phyloP scores from a whole-genome alignment of 805 yeast genomes.

The Saccharomycopsis guyanensis region DNA sequence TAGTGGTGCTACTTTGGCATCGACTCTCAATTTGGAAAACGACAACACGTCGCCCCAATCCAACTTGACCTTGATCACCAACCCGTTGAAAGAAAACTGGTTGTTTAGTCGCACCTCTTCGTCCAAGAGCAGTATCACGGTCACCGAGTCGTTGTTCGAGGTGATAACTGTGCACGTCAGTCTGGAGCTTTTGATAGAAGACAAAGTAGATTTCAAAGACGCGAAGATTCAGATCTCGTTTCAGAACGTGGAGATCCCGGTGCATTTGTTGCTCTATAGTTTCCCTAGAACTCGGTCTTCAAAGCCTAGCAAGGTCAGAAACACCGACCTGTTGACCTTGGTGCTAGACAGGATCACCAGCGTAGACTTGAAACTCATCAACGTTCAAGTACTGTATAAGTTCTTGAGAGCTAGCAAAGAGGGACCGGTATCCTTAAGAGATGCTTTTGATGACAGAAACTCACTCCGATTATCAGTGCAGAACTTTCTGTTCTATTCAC shows the following conservation, averaged over 20 bases:
- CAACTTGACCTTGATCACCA: background rate
- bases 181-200: background rate
- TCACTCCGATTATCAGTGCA: background rate
- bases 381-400: constrained; percentile 2
- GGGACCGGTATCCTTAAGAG: background rate
- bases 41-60: background rate
- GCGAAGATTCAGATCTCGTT: background rate
- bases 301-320: background rate
- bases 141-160: background rate
- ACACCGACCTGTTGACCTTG: background rate
- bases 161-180: background rate
- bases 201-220: background rate
- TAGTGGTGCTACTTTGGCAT: background rate
- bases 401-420: background rate
- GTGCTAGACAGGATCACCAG: background rate
- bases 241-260: constrained; percentile 2
- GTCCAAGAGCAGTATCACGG: background rate
- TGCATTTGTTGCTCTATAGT: constrained; percentile 4
- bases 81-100: background rate
- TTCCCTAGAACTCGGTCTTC: background rate
- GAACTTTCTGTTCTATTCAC: background rate
- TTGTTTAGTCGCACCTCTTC: background rate
- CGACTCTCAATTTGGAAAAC: background rate
- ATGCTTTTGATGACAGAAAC: background rate
- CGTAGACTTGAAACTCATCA: constrained; percentile 9